These are phyloP conservation scores for Phycomyces blakesleeanus DNA, from an alignment of 192 early-diverging fungal genomes.

Conservation along the genomic window DNA sequence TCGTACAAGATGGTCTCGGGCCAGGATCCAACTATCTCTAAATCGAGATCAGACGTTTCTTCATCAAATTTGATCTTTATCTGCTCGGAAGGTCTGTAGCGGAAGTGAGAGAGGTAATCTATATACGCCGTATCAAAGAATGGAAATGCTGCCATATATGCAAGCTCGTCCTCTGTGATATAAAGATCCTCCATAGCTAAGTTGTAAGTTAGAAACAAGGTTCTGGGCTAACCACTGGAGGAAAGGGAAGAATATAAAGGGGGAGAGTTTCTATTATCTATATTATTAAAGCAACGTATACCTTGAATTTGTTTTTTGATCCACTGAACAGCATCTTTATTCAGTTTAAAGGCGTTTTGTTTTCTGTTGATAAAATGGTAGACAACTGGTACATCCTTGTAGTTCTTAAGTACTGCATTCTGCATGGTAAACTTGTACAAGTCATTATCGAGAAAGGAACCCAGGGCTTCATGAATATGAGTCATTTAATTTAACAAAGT, in stretches of 20 bases:
- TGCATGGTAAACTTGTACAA: conserved; percentile 86
- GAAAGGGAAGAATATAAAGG: too few relatives aligned
- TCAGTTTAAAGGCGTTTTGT: conserved; percentile 35
- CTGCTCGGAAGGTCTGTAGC: conserved; percentile 52
- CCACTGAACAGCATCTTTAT: conserved; percentile 40
- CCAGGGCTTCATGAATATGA: too few relatives aligned
- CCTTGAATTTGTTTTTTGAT: conserved; percentile 34
- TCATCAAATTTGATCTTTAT: conserved; percentile 31
- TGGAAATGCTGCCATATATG: conserved; percentile 42
- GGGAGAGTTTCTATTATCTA: too few relatives aligned
- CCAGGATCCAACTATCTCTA: conserved; percentile 63
- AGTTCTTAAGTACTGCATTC: conserved; percentile 68
- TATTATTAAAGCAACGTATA: too few relatives aligned
- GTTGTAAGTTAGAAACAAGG: too few relatives aligned
- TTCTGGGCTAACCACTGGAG: too few relatives aligned
- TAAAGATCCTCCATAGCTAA: conserved; percentile 44
- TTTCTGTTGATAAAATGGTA: conserved; percentile 70
- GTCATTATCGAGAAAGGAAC: conserved; percentile 77
- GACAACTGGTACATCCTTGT: conserved; percentile 50
- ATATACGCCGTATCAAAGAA: conserved; percentile 58
- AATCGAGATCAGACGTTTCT: conserved; percentile 25
- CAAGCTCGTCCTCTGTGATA: conserved; percentile 36
- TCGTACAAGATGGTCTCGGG: conserved; percentile 73
- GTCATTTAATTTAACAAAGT: too few relatives aligned
- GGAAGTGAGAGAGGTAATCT: conserved; percentile 52